Evolutionary conservation across 345 rosid species (phyloP).

Genomic region (Lumnitzera littorea): DNA sequence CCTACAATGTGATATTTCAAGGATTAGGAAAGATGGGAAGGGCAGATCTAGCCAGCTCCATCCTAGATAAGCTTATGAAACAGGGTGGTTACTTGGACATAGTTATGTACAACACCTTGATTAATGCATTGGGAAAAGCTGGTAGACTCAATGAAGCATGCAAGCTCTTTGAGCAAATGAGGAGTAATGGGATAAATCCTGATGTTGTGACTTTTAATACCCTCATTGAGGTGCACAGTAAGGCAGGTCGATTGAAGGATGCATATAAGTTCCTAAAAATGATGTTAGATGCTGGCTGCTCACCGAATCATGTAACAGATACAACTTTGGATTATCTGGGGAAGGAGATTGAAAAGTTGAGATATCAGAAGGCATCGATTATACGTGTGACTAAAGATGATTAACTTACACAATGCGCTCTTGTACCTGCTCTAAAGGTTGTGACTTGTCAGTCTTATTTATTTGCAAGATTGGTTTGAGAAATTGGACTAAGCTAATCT

Average conservation of each 20-base stretch:
- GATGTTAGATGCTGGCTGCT: constrained; percentile 75
- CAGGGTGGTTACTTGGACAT: constrained; percentile 87
- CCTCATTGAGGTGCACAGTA: constrained; percentile 78
- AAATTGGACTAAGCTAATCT: too few species aligned
- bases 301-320: constrained; percentile 78
- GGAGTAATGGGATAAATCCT: constrained; percentile 53
- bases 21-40: constrained; percentile 85
- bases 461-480: too few species aligned
- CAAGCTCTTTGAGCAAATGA: constrained; percentile 72
- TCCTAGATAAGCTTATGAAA: constrained; percentile 58
- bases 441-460: too few species aligned
- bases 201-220: constrained; percentile 85
- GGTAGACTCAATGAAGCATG: constrained; percentile 67
- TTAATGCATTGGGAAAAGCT: constrained; percentile 76
- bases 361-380: constrained; percentile 62
- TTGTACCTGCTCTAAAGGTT: too few species aligned
- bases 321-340: constrained; percentile 75
- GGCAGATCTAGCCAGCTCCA: constrained; percentile 67
- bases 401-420: background rate
- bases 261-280: constrained; percentile 60
- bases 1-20: constrained; percentile 81
- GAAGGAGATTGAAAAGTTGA: constrained; percentile 62
- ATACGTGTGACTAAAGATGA: constrained; percentile 8
- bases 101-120: constrained; percentile 87
- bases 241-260: constrained; percentile 67